Conservation (phyloP, 768 basidiomycete genomes). For the Hygrophorus russula region DNA sequence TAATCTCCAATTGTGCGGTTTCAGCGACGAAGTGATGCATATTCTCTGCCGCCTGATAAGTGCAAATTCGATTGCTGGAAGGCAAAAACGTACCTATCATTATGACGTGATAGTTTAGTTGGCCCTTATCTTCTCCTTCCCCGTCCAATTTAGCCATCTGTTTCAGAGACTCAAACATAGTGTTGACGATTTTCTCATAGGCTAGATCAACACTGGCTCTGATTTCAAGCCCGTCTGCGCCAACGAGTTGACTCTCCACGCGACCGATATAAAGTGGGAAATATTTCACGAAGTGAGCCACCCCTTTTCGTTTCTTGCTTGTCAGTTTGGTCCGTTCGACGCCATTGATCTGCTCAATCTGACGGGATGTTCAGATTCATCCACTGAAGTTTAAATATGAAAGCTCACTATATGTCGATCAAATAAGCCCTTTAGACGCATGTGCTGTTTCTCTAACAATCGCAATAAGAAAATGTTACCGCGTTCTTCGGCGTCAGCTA, state of each 20-base stretch:
- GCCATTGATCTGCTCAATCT: slow-evolving; percentile 81
- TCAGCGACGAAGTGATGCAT: slow-evolving; percentile 92
- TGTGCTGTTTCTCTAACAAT: slow-evolving; percentile 75
- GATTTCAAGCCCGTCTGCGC: slow-evolving; percentile 67
- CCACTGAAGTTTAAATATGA: neutral
- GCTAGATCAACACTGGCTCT: slow-evolving; percentile 66
- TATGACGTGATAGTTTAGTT: slow-evolving; percentile 92
- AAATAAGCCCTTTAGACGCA: slow-evolving; percentile 60
- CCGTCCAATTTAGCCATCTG: slow-evolving; percentile 95
- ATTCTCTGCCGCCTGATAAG: slow-evolving; percentile 51
- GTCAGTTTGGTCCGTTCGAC: slow-evolving; percentile 89
- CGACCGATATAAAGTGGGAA: slow-evolving; percentile 83
- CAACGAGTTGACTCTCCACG: slow-evolving; percentile 76
- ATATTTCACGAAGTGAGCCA: slow-evolving; percentile 84
- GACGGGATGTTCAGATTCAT: neutral
- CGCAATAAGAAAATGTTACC: slow-evolving; percentile 64
- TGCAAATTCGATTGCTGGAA: slow-evolving; percentile 14
- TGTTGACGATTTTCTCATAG: slow-evolving; percentile 80
- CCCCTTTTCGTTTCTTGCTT: slow-evolving; percentile 87
- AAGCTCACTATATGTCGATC: slow-evolving; percentile 62
- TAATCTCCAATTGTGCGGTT: slow-evolving; percentile 56
- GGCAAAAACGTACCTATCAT: slow-evolving; percentile 61
- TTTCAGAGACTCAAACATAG: slow-evolving; percentile 88
- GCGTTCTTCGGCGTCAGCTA: slow-evolving; percentile 68
- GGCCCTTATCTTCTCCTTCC: slow-evolving; percentile 91